Evolutionary conservation across 2,329 filamentous ascomycete genomes (phyloP), one percentile per base, ranked within the genome.

Genomic region (Paraconiothyrium brasiliense): DNA sequence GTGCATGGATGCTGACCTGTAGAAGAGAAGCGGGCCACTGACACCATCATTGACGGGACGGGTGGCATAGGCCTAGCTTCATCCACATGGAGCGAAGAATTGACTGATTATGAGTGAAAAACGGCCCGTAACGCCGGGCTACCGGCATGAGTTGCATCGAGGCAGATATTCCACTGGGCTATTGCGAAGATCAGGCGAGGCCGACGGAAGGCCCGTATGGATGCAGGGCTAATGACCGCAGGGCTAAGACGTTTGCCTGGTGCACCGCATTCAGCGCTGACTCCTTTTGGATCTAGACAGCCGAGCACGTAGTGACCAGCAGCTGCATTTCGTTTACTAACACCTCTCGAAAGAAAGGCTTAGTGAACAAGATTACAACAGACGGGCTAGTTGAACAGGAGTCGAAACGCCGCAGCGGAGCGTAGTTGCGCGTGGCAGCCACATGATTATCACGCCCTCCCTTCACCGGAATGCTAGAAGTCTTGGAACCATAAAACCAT

Each of bases 121-220:
- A 52, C 56, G 55, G 56, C 48, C 47, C 54, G 39, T 47, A 39
- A 34, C 59, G 39, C 60, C 56, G 60, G 50, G 51, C 56, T 54
- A 51, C 27, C 39, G 52, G 37, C 16, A 34, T 14, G 22, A 44
- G 20, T 55, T 55, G 52, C 51, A 54, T 54, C 34, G 4, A 49
- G 34, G 54, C 54, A 22, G 43, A 57, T 37, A 39, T 51, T 22
- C 11, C n/a, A 16, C 46, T 52, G 20, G 20, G 47, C 27, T 24
- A 16, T n/a, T 20, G 20, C 37, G 35, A 46, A 27, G 20, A 24
- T 34, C 37, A 37, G 43, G 11, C 41, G 50, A 50, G 46, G 44
- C 55, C 43, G 46, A 51, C 20, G 50, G 48, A 41, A 43, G 37
- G 57, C 27, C 51, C 51, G 50, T 60, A 48, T 39, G n/a, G 9